Evolutionary conservation across 768 basidiomycete species (phyloP).

Genomic region (Collybia mongolica): DNA sequence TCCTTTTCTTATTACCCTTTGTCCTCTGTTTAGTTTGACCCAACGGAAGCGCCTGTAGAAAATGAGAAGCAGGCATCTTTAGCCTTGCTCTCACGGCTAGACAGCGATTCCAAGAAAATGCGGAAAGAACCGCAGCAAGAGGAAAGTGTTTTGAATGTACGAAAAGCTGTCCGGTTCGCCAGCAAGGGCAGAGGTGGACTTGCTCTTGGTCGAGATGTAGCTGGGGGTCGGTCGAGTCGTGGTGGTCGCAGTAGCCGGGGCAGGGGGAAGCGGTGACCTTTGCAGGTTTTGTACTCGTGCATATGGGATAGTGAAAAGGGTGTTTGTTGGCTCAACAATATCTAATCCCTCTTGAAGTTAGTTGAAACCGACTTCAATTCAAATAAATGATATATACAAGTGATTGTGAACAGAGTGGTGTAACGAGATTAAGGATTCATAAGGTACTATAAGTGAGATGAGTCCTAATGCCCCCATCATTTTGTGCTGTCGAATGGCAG

Average conservation of each 20-base stretch:
- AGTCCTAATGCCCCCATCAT: constrained; percentile 18
- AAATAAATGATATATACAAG: not conserved
- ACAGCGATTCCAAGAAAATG: constrained; percentile 67
- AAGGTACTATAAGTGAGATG: not conserved
- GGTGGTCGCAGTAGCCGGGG: constrained; percentile 25
- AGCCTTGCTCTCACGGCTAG: constrained; percentile 75
- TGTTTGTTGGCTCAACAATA: too few species aligned
- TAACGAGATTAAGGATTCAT: not conserved
- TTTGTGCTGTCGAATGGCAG: constrained; percentile 40
- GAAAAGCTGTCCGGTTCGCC: constrained; percentile 83
- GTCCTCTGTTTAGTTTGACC: constrained; percentile 66
- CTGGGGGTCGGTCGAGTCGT: constrained; percentile 23
- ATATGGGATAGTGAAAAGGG: too few species aligned
- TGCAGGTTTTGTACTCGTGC: too few species aligned
- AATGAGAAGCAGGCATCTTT: constrained; percentile 75
- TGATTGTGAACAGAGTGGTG: not conserved
- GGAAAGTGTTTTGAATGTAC: constrained; percentile 71
- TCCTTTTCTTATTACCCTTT: not conserved
- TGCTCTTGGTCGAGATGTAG: constrained; percentile 48
- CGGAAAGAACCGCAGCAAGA: constrained; percentile 41
- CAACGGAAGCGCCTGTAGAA: constrained; percentile 63
- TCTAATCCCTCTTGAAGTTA: too few species aligned
- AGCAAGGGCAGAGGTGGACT: constrained; percentile 68
- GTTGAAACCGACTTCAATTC: too few species aligned
- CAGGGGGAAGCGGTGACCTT: constrained; percentile 24